These are phyloP conservation scores for Lizonia empirigonia DNA, from an alignment of 2,329 filamentous ascomycete genomes.

Conservation along the genomic window DNA sequence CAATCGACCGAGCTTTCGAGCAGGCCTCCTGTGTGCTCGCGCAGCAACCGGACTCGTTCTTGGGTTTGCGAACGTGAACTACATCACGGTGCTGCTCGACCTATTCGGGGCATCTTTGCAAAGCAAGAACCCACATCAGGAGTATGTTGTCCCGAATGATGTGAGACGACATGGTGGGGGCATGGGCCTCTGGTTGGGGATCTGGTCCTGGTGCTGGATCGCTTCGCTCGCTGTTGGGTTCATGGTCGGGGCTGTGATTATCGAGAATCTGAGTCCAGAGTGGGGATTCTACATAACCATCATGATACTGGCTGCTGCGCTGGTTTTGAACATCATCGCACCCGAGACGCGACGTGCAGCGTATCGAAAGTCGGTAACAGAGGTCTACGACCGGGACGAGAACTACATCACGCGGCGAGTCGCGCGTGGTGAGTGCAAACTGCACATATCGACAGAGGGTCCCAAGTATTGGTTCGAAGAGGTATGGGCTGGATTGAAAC, in stretches of 20 bases:
- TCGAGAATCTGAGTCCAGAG: conserved; percentile 65
- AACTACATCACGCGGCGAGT: conserved; percentile 59
- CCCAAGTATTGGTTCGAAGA: conserved; percentile 80
- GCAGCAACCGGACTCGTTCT: conserved; percentile 70
- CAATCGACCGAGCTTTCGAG: conserved; percentile 61
- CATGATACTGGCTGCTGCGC: conserved; percentile 66
- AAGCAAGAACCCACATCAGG: conserved; percentile 73
- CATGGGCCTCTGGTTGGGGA: conserved; percentile 73
- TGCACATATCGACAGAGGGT: conserved; percentile 73
- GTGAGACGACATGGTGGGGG: conserved; percentile 76
- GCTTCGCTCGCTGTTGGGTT: conserved; percentile 75
- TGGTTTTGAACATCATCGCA: conserved; percentile 72
- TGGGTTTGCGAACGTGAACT: conserved; percentile 79
- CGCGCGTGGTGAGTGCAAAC: conserved; percentile 74
- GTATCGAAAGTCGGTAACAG: conserved; percentile 70
- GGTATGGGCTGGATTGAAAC: conserved; percentile 69
- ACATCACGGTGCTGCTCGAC: conserved; percentile 72
- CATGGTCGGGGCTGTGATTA: conserved; percentile 71
- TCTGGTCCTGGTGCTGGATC: conserved; percentile 73
- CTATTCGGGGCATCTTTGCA: conserved; percentile 78
- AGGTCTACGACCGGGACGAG: conserved; percentile 57
- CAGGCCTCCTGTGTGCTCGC: conserved; percentile 67
- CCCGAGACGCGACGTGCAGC: conserved; percentile 74
- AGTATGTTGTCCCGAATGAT: conserved; percentile 70
- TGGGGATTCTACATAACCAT: conserved; percentile 81